phyloP scores from a whole-genome alignment of 345 rosid genomes.

The Clarkia xantiana region DNA sequence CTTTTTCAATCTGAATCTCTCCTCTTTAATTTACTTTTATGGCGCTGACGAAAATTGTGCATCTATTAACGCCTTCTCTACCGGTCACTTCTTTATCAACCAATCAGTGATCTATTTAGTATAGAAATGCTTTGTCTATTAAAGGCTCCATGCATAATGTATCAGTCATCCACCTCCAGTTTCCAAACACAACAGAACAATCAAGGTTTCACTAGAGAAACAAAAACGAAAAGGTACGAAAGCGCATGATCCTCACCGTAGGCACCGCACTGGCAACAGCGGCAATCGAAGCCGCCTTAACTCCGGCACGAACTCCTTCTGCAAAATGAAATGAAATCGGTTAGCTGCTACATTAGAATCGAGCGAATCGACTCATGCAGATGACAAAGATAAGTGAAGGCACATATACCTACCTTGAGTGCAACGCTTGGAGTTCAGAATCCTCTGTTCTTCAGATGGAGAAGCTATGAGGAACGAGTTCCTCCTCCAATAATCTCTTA shows the following conservation, averaged over 20 bases:
- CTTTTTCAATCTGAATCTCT: too few relatives aligned
- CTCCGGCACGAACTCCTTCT: slow-evolving; percentile 52
- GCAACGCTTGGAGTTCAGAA: slow-evolving; percentile 12
- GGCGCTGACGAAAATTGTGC: too few relatives aligned
- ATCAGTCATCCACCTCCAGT: too few relatives aligned
- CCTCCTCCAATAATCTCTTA: slow-evolving; percentile 11
- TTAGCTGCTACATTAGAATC: not conserved
- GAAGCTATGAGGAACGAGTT: slow-evolving; percentile 20
- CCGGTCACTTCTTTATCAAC: too few relatives aligned
- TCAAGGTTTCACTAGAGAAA: not conserved
- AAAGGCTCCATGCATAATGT: too few relatives aligned
- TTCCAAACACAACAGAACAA: too few relatives aligned
- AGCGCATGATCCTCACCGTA: slow-evolving; percentile 19
- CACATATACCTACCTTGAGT: slow-evolving; percentile 16
- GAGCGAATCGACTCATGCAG: not conserved
- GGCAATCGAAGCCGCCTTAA: slow-evolving; percentile 39
- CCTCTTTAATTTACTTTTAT: too few relatives aligned
- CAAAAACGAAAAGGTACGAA: not conserved
- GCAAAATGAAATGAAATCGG: slow-evolving; percentile 6
- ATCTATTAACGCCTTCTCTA: too few relatives aligned
- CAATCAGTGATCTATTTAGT: too few relatives aligned
- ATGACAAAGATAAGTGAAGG: not conserved
- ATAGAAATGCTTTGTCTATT: too few relatives aligned
- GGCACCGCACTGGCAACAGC: slow-evolving; percentile 34
- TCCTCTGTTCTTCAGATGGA: slow-evolving; percentile 21